A percentile compares a stretch with the other conserved stretches of the same genome.
Conservation (phyloP, 495 filamentous ascomycete species). For the Polyplosphaeria fusca region DNA sequence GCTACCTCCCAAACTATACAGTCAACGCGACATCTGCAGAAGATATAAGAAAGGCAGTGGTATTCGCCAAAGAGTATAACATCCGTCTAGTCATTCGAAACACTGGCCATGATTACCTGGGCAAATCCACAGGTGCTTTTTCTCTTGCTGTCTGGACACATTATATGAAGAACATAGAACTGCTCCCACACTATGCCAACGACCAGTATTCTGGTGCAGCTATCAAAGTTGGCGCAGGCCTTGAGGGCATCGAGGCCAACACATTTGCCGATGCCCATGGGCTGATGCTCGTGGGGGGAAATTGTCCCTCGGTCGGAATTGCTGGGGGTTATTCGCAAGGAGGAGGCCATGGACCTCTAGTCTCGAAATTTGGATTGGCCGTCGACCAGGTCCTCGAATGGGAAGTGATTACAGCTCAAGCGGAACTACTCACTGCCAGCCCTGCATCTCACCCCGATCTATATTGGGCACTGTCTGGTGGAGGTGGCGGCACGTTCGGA, state of each 20-base stretch:
- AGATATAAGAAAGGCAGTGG: too few species aligned
- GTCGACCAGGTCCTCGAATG: conserved; percentile 51
- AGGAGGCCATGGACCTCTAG: conserved; percentile 51
- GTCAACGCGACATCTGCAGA: too few species aligned
- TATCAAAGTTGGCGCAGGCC: conserved; percentile 49
- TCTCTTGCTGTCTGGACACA: too few species aligned
- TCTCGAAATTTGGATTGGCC: conserved; percentile 48
- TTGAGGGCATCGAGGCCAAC: conserved; percentile 49
- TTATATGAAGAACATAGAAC: too few species aligned
- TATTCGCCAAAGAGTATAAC: too few species aligned
- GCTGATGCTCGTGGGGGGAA: conserved; percentile 49
- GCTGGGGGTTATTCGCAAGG: conserved; percentile 54
- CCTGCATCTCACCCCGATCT: conserved; percentile 24
- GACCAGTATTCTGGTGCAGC: conserved; percentile 45
- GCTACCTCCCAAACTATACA: too few species aligned
- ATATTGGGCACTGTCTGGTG: conserved; percentile 27
- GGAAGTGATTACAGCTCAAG: conserved; percentile 38
- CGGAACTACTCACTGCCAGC: conserved; percentile 11
- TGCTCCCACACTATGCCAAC: too few species aligned
- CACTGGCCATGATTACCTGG: too few species aligned
- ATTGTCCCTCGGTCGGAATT: conserved; percentile 44
- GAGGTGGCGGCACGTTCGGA: conserved; percentile 25
- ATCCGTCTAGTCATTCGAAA: too few species aligned
- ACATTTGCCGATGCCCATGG: conserved; percentile 41
- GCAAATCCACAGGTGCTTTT: too few species aligned